Conservation (phyloP, 129 eudicot genomes). For the Tagetes erecta region DNA sequence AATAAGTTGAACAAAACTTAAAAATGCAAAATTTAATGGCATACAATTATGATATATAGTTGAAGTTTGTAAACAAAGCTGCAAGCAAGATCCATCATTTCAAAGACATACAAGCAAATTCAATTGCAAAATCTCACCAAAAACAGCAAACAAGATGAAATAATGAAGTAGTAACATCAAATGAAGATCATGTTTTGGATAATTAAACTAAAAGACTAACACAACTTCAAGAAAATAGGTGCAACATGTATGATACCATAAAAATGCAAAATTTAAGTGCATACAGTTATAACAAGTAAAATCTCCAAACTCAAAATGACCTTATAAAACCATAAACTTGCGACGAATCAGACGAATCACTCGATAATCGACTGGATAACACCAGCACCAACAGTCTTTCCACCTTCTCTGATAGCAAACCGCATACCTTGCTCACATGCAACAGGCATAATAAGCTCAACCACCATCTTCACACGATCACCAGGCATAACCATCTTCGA, state of each 20-base stretch:
- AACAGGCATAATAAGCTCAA: constrained; percentile 77
- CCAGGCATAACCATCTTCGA: constrained; percentile 98
- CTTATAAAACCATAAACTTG: not conserved
- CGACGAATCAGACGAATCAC: constrained; percentile 31
- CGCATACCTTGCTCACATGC: constrained; percentile 93
- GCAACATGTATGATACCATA: too few relatives aligned
- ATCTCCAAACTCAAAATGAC: constrained; percentile 33
- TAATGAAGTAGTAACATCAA: not conserved
- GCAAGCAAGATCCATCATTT: not conserved
- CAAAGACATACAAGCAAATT: not conserved
- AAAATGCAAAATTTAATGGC: too few relatives aligned
- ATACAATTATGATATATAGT: too few relatives aligned
- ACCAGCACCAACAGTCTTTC: constrained; percentile 98
- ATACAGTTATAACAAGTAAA: constrained; percentile 15
- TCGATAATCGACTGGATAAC: constrained; percentile 72
- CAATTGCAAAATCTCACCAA: not conserved
- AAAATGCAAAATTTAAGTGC: too few relatives aligned
- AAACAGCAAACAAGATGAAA: not conserved
- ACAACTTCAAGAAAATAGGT: too few relatives aligned
- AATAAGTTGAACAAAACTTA: too few relatives aligned
- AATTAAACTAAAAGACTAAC: too few relatives aligned
- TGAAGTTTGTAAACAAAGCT: not conserved
- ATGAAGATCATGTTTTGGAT: too few relatives aligned
- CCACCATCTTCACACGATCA: constrained; percentile 89
- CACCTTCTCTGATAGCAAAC: constrained; percentile 98